Conservation (phyloP, 345 rosid genomes). For the Clarkia xantiana region DNA sequence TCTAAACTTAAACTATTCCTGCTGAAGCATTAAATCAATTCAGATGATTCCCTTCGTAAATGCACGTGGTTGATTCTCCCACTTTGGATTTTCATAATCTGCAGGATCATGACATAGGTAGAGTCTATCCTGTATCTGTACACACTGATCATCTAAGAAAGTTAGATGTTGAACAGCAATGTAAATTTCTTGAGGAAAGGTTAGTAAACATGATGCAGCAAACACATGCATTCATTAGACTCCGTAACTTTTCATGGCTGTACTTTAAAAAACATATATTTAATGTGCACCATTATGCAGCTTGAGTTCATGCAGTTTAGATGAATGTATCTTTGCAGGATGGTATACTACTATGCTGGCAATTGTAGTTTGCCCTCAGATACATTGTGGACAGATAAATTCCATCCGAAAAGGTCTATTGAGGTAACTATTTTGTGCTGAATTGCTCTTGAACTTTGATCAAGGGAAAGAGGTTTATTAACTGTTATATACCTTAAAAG, state of each 20-base stretch:
- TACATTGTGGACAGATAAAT: conserved; percentile 70
- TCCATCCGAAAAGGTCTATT: conserved; percentile 51
- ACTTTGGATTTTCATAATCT: conserved; percentile 1
- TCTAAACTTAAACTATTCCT: too few species aligned
- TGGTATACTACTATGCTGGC: conserved; percentile 12
- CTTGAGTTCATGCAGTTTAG: background rate
- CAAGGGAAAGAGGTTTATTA: too few species aligned
- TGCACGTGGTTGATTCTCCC: too few species aligned
- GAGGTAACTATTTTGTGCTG: conserved; percentile 43
- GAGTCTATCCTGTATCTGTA: conserved; percentile 17
- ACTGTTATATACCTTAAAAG: too few species aligned
- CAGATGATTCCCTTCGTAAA: too few species aligned
- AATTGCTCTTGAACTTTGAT: background rate
- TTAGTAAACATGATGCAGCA: conserved; percentile 8
- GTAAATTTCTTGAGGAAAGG: conserved; percentile 43
- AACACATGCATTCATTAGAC: too few species aligned
- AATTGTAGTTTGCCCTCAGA: conserved; percentile 25
- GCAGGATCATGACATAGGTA: conserved; percentile 30
- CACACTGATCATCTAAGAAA: conserved; percentile 15
- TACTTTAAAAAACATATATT: too few species aligned
- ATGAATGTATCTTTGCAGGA: conserved; percentile 8
- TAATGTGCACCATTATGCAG: too few species aligned
- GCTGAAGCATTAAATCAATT: too few species aligned
- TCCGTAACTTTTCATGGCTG: too few species aligned
- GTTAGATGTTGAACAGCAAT: conserved; percentile 20